Evolutionary conservation across 306 rosid species (phyloP).

Genomic region (Abrus pulchellus): DNA sequence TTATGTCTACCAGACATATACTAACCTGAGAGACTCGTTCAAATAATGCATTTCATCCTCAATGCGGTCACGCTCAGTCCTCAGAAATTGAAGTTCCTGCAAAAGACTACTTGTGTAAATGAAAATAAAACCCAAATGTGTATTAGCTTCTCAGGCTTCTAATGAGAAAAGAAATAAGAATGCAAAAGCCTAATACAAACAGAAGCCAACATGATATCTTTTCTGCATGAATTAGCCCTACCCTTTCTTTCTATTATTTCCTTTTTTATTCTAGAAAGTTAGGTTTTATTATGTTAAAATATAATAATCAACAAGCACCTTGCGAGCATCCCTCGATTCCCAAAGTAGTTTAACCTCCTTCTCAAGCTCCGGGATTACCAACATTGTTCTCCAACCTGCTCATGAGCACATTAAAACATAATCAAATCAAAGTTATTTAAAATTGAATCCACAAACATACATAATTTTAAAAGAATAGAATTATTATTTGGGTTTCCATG

Average conservation of each 20-base stretch:
- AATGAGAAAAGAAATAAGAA: background rate
- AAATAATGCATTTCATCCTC: too few relatives aligned
- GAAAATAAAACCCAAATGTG: background rate
- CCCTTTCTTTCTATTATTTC: background rate
- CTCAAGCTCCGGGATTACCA: constrained; percentile 85
- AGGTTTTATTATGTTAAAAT: background rate
- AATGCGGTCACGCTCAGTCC: too few relatives aligned
- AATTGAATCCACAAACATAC: background rate
- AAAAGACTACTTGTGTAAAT: too few relatives aligned
- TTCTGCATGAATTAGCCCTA: background rate
- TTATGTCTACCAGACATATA: too few relatives aligned
- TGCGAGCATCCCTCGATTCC: constrained; percentile 70
- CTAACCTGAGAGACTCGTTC: too few relatives aligned
- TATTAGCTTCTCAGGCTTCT: background rate
- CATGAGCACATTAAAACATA: constrained; percentile 8
- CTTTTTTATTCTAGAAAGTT: constrained; percentile 1
- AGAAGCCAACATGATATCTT: background rate
- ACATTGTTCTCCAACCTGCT: constrained; percentile 90
- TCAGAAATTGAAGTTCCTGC: too few relatives aligned
- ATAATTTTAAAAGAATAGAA: background rate
- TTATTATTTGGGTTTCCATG: background rate
- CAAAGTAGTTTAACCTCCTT: constrained; percentile 80
- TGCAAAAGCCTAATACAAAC: background rate
- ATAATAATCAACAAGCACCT: constrained; percentile 53
- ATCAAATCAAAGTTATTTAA: background rate